A percentile compares a stretch with the other conserved stretches of the same genome.
Conservation (phyloP, 257 asterid genomes). For the Eustoma russellianum region DNA sequence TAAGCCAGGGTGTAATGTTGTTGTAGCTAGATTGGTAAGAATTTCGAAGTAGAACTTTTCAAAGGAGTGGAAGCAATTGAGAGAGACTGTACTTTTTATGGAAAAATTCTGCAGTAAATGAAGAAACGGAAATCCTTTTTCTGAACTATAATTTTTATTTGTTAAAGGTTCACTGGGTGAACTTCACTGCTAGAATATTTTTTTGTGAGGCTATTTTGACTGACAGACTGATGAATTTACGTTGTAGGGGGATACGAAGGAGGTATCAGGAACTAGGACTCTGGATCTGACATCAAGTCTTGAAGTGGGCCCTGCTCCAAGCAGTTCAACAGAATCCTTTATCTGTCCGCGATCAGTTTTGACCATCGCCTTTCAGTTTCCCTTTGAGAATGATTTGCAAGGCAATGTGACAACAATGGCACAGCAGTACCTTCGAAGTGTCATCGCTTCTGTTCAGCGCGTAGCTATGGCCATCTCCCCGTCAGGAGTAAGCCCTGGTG, state of each 20-base stretch:
- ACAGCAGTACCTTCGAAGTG: constrained; percentile 82
- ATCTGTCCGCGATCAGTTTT: constrained; percentile 58
- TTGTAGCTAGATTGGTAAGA: too few species aligned
- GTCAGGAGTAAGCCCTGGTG: constrained; percentile 45
- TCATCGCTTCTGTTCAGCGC: constrained; percentile 86
- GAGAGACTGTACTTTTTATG: neutral
- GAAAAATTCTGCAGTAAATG: neutral
- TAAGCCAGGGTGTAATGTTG: too few species aligned
- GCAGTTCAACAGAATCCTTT: constrained; percentile 26
- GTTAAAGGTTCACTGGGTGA: neutral
- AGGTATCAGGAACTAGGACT: constrained; percentile 42
- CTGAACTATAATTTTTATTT: too few species aligned
- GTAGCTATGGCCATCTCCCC: constrained; percentile 94
- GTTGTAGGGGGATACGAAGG: constrained; percentile 38
- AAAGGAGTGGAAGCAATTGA: neutral
- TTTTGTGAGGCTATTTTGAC: neutral
- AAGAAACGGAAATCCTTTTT: neutral
- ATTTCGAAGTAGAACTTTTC: too few species aligned
- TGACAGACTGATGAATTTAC: constrained; percentile 8
- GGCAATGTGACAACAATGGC: constrained; percentile 86
- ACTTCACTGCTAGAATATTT: neutral
- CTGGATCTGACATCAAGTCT: constrained; percentile 79
- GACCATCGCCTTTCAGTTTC: constrained; percentile 94
- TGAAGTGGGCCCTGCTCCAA: constrained; percentile 52
- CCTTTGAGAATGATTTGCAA: constrained; percentile 76